Evolutionary conservation across 345 rosid species (phyloP).

Genomic region (Ailanthus altissimus): DNA sequence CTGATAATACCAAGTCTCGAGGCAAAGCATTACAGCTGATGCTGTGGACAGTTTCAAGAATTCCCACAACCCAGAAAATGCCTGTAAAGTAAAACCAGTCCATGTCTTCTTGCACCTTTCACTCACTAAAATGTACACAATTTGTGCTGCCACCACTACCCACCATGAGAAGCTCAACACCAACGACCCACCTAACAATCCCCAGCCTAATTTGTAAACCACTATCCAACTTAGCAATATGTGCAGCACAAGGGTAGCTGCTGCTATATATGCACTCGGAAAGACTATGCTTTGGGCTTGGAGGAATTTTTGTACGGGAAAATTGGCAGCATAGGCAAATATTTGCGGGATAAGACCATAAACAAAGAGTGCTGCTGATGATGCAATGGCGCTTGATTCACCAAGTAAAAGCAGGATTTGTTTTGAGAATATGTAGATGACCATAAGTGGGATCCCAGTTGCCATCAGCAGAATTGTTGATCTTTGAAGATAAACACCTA

Average conservation of each 20-base stretch:
- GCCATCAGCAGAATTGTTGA: constrained; percentile 52
- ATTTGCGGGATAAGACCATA: constrained; percentile 68
- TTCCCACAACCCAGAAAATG: constrained; percentile 52
- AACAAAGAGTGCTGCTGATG: constrained; percentile 53
- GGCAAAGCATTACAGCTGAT: constrained; percentile 65
- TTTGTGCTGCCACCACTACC: constrained; percentile 52
- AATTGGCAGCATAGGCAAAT: constrained; percentile 64
- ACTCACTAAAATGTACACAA: constrained; percentile 51
- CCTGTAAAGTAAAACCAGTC: constrained; percentile 53
- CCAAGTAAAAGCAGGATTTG: constrained; percentile 52
- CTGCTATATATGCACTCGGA: constrained; percentile 72
- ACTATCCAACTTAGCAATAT: constrained; percentile 53
- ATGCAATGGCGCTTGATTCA: constrained; percentile 59
- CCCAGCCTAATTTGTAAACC: constrained; percentile 42
- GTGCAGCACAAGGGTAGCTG: constrained; percentile 42
- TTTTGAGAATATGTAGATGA: constrained; percentile 59
- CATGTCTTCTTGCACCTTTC: constrained; percentile 49
- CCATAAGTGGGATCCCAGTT: constrained; percentile 47
- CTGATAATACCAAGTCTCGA: constrained; percentile 66
- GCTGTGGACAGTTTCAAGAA: constrained; percentile 57
- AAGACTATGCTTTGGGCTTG: constrained; percentile 65
- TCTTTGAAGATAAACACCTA: constrained; percentile 73
- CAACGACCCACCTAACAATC: constrained; percentile 48
- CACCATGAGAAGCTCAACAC: constrained; percentile 63
- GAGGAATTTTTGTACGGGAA: constrained; percentile 69